These are phyloP conservation scores for Dendrobium huoshanense DNA, from an alignment of 106 monocot species.

Conservation along the genomic window DNA sequence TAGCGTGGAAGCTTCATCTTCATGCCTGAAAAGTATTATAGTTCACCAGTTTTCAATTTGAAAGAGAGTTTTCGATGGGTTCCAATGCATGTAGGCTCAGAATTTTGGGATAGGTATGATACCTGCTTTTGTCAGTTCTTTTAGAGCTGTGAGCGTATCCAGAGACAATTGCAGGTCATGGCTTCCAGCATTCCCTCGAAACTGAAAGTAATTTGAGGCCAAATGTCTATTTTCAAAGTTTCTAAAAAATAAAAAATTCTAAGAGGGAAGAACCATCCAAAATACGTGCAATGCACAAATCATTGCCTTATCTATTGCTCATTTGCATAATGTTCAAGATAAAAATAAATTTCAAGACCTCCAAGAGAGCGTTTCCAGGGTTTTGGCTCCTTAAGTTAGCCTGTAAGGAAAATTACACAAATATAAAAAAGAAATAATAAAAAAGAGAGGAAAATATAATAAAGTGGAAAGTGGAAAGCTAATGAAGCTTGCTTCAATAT, in stretches of 20 bases:
- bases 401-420: slow-evolving; percentile 20
- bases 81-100: not conserved
- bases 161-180: slow-evolving; percentile 85
- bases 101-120: slow-evolving; percentile 2
- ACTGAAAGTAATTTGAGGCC: slow-evolving; percentile 33
- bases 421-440: slow-evolving; percentile 3
- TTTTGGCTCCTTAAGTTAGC: slow-evolving; percentile 64
- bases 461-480: slow-evolving; percentile 3
- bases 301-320: slow-evolving; percentile 1
- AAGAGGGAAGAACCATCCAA: not conserved
- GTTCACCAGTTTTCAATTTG: not conserved
- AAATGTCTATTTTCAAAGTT: slow-evolving; percentile 2
- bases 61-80: not conserved
- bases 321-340: not conserved
- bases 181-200: slow-evolving; percentile 98
- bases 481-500: not conserved
- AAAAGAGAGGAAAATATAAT: not conserved
- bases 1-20: slow-evolving; percentile 92
- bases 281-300: not conserved
- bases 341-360: slow-evolving; percentile 41
- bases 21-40: slow-evolving; percentile 39
- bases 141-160: slow-evolving; percentile 58
- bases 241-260: not conserved
- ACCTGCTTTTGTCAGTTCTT: slow-evolving; percentile 73
- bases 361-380: slow-evolving; percentile 89